phyloP scores from a whole-genome alignment of 2,329 filamentous ascomycete species.

The Aspergillus pseudotamarii region DNA sequence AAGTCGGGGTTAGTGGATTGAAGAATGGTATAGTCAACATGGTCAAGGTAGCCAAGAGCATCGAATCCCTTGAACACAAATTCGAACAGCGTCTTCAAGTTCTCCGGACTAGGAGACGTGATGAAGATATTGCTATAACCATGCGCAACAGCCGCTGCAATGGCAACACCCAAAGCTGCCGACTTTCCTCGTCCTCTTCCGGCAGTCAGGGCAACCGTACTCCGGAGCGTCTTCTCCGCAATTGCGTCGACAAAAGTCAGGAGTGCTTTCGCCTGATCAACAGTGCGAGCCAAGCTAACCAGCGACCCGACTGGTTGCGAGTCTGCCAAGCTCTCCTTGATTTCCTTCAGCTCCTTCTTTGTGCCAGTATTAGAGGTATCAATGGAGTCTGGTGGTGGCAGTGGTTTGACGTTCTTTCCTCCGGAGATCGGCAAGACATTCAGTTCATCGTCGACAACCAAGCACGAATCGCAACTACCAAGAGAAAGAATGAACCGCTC shows the following conservation, averaged over 20 bases:
- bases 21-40: constrained; percentile 96
- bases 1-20: constrained; percentile 98
- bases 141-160: constrained; percentile 90
- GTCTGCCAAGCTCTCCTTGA: constrained; percentile 86
- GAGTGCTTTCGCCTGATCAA: constrained; percentile 96
- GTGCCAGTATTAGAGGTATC: constrained; percentile 71
- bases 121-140: constrained; percentile 99
- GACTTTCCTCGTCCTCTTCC: constrained; percentile 96
- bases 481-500: constrained; percentile 95
- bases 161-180: constrained; percentile 88
- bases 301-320: constrained; percentile 84
- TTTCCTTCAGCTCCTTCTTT: constrained; percentile 73
- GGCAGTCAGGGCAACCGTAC: constrained; percentile 90
- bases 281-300: constrained; percentile 81
- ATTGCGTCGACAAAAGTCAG: constrained; percentile 96
- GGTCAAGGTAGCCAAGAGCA: constrained; percentile 87
- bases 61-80: constrained; percentile 99
- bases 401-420: constrained; percentile 81
- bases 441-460: constrained; percentile 96
- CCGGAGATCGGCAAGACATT: constrained; percentile 97
- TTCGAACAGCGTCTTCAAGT: constrained; percentile 97
- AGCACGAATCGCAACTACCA: constrained; percentile 89
- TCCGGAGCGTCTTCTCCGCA: constrained; percentile 90
- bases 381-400: constrained; percentile 76
- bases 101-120: constrained; percentile 95